These are phyloP conservation scores for Colletotrichum australisinense DNA, from an alignment of 2,329 filamentous ascomycete genomes.

Conservation along the genomic window DNA sequence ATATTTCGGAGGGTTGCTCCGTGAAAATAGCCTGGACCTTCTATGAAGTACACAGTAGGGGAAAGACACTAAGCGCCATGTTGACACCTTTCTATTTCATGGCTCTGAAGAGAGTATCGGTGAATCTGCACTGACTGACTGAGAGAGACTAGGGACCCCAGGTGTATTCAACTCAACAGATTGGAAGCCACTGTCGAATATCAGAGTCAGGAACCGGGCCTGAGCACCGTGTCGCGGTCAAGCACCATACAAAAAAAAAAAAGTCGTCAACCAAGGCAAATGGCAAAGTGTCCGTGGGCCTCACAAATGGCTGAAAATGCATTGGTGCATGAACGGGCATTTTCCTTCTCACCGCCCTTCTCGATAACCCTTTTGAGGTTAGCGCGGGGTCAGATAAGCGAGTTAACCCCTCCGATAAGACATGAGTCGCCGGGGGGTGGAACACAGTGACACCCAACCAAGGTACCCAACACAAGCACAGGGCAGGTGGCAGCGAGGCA, in stretches of 20 bases:
- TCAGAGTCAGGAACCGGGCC: constrained; percentile 12
- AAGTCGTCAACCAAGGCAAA: constrained; percentile 6
- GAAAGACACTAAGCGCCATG: not conserved
- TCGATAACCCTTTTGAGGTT: constrained; percentile 31
- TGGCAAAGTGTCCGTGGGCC: constrained; percentile 11
- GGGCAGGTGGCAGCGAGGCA: constrained; percentile 6
- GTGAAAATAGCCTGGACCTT: constrained; percentile 6
- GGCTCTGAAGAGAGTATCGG: not conserved
- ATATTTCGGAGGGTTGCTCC: constrained; percentile 30
- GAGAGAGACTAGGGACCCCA: not conserved
- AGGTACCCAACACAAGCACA: not conserved
- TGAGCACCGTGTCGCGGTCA: not conserved
- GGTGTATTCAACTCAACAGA: constrained; percentile 13
- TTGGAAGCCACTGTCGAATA: constrained; percentile 2
- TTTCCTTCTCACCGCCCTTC: constrained; percentile 43
- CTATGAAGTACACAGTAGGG: not conserved
- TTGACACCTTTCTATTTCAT: not conserved
- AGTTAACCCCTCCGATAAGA: constrained; percentile 41
- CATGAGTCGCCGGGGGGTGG: constrained; percentile 37
- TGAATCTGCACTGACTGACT: not conserved
- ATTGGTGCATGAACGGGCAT: constrained; percentile 38
- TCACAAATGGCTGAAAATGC: constrained; percentile 1
- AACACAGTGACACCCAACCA: not conserved
- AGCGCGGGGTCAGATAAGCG: constrained; percentile 39
- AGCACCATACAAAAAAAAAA: not conserved